Conservation (phyloP, 805 yeast species). For the Wickerhamomyces silvicola region DNA sequence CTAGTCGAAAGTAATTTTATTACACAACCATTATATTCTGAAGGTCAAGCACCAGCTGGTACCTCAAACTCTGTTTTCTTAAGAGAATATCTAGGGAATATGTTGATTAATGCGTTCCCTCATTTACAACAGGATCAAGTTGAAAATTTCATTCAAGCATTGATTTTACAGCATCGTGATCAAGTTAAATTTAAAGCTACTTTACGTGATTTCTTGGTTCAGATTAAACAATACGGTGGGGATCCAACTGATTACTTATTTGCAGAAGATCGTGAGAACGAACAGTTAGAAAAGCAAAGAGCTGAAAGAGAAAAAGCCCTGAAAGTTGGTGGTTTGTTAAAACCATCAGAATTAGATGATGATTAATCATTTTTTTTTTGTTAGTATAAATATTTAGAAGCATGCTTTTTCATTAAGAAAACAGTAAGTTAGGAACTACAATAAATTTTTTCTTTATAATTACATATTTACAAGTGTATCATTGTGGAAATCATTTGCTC, state of each 20-base stretch:
- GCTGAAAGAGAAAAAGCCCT: slow-evolving; percentile 75
- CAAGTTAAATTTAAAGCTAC: slow-evolving; percentile 72
- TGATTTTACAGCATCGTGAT: slow-evolving; percentile 68
- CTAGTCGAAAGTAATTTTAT: slow-evolving; percentile 75
- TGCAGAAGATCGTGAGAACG: slow-evolving; percentile 87
- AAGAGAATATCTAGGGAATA: slow-evolving; percentile 73
- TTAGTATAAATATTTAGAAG: neutral
- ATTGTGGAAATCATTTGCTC: neutral
- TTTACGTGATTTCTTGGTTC: slow-evolving; percentile 91
- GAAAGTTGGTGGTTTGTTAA: slow-evolving; percentile 86
- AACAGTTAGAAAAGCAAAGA: slow-evolving; percentile 59
- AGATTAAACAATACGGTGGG: slow-evolving; percentile 93
- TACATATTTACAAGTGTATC: neutral
- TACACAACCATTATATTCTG: slow-evolving; percentile 67
- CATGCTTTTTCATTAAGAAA: too few species aligned
- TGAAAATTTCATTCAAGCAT: slow-evolving; percentile 69
- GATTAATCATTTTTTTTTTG: slow-evolving; percentile 23
- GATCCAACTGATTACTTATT: slow-evolving; percentile 90
- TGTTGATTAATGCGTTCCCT: slow-evolving; percentile 86
- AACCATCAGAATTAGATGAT: slow-evolving; percentile 93
- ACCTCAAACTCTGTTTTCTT: slow-evolving; percentile 75
- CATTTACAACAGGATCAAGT: slow-evolving; percentile 83
- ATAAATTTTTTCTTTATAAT: neutral
- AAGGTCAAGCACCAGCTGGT: slow-evolving; percentile 80
- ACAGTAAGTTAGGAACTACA: neutral